phyloP scores from a whole-genome alignment of 2,329 filamentous ascomycete species.

The Pyrenophora tritici-repentis region DNA sequence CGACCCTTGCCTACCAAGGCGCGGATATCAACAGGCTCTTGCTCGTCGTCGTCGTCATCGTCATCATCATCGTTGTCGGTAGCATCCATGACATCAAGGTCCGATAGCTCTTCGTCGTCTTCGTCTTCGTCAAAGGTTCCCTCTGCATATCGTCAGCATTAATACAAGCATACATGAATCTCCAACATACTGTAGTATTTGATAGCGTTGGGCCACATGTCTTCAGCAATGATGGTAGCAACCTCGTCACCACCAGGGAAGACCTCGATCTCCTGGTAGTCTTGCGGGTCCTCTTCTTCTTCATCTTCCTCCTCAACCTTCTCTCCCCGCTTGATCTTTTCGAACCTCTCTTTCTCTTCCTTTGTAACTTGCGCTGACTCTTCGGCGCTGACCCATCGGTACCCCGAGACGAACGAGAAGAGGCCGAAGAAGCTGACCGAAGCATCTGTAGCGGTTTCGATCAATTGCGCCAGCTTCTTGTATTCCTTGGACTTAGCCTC shows the following conservation, averaged over 20 bases:
- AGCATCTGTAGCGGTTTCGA: constrained; percentile 64
- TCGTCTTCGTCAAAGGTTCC: constrained; percentile 62
- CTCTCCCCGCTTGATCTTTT: constrained; percentile 49
- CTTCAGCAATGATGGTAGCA: constrained; percentile 79
- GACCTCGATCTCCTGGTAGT: constrained; percentile 75
- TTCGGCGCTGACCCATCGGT: constrained; percentile 71
- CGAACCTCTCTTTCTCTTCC: constrained; percentile 64
- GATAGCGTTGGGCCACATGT: constrained; percentile 85
- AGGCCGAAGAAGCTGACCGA: constrained; percentile 83
- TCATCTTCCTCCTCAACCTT: constrained; percentile 48
- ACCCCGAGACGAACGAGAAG: constrained; percentile 73
- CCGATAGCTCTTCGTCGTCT: constrained; percentile 62
- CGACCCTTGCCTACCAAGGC: constrained; percentile 55
- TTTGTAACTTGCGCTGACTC: constrained; percentile 68
- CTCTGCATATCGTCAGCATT: constrained; percentile 47
- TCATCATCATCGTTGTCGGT: constrained; percentile 57
- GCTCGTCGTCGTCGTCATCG: constrained; percentile 60
- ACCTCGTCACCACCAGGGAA: constrained; percentile 87
- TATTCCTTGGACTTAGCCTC: constrained; percentile 61
- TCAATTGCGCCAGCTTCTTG: constrained; percentile 59
- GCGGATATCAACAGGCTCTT: constrained; percentile 57
- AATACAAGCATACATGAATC: neutral
- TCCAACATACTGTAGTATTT: constrained; percentile 83
- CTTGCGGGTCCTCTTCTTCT: constrained; percentile 67
- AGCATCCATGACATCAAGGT: constrained; percentile 63